A percentile compares a stretch with the other conserved stretches of the same genome.
Conservation (phyloP, 192 early-diverging fungal genomes). For the Physocladia obscura region DNA sequence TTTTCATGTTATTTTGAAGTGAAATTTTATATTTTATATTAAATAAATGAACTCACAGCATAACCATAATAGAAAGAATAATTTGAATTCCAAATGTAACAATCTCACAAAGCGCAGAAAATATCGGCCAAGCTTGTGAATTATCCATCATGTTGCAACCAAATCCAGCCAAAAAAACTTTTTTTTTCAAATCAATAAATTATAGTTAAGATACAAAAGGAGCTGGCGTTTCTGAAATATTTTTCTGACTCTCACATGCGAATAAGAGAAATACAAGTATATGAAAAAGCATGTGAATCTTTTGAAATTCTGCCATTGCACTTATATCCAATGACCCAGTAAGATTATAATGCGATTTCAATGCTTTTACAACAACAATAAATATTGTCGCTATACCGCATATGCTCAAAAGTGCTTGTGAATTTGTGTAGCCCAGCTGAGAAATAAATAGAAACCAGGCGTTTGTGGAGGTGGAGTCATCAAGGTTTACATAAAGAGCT, state of each 20-base stretch:
- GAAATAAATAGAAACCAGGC: conserved; percentile 18
- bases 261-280: not conserved
- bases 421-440: conserved; percentile 19
- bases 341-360: not conserved
- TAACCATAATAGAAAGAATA: not conserved
- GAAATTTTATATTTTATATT: not conserved
- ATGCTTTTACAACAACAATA: not conserved
- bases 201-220: too few species aligned
- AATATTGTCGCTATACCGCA: not conserved
- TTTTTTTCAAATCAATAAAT: not conserved
- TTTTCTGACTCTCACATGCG: too few species aligned
- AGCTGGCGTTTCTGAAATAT: too few species aligned
- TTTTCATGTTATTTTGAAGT: too few species aligned
- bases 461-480: not conserved
- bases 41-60: not conserved
- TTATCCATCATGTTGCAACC: not conserved
- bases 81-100: conserved; percentile 2
- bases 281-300: not conserved
- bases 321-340: not conserved
- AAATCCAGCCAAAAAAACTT: conserved; percentile 15
- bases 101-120: conserved; percentile 3
- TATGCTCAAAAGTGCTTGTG: conserved; percentile 10
- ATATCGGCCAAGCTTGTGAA: conserved; percentile 1
- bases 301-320: conserved; percentile 1
- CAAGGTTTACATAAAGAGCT: not conserved